Evolutionary conservation across 192 early-diverging fungal species (phyloP).

Genomic region (Entophlyctis luteolus): DNA sequence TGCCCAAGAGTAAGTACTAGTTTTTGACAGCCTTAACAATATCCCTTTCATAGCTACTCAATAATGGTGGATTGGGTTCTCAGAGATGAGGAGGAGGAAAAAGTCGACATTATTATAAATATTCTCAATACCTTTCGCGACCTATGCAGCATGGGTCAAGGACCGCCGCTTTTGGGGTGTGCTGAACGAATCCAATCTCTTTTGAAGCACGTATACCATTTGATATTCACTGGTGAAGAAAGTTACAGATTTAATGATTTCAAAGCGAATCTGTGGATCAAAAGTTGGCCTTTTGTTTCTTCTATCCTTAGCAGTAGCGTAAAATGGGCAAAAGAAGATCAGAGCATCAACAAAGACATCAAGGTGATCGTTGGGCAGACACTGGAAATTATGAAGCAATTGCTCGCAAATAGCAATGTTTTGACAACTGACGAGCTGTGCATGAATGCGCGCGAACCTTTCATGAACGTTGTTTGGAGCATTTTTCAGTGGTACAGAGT

Average conservation of each 20-base stretch:
- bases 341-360: slow-evolving; percentile 23
- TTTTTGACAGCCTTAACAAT: background rate
- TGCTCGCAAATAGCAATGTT: background rate
- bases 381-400: background rate
- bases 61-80: slow-evolving; percentile 5
- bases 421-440: background rate
- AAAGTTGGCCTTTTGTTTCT: slow-evolving; percentile 24
- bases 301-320: slow-evolving; percentile 6
- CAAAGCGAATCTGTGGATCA: slow-evolving; percentile 26
- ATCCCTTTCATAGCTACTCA: background rate
- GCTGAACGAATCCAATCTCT: slow-evolving; percentile 18
- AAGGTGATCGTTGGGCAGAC: slow-evolving; percentile 14
- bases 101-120: background rate
- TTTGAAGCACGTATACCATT: background rate
- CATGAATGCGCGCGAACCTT: background rate
- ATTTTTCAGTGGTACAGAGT: slow-evolving; percentile 28
- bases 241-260: slow-evolving; percentile 12
- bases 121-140: slow-evolving; percentile 27
- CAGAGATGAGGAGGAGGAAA: background rate
- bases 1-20: background rate
- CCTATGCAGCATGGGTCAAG: slow-evolving; percentile 10
- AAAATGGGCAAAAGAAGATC: slow-evolving; percentile 29
- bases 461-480: slow-evolving; percentile 11
- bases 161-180: slow-evolving; percentile 22
- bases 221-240: slow-evolving; percentile 9